Conservation (phyloP, 306 rosid genomes). For the Casuarina cunninghamiana region DNA sequence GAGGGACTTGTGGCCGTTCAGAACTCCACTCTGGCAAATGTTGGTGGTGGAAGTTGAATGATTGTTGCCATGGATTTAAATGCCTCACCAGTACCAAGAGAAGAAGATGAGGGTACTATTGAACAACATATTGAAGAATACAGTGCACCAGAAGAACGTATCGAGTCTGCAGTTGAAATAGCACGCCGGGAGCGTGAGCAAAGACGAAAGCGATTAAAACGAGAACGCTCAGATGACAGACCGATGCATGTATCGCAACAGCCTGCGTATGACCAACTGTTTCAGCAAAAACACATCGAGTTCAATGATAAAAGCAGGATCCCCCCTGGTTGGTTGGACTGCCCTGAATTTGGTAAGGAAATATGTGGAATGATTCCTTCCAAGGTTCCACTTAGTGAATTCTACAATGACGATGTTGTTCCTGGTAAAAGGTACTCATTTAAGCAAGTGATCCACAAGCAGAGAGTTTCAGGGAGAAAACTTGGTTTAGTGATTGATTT, state of each 20-base stretch:
- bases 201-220: slow-evolving; percentile 74
- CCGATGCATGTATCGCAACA: slow-evolving; percentile 61
- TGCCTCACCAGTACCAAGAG: slow-evolving; percentile 83
- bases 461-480: slow-evolving; percentile 87
- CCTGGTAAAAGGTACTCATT: slow-evolving; percentile 99
- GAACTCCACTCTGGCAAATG: slow-evolving; percentile 40
- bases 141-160: slow-evolving; percentile 67
- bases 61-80: slow-evolving; percentile 95
- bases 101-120: slow-evolving; percentile 83
- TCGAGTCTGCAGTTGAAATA: slow-evolving; percentile 74
- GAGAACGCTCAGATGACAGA: slow-evolving; percentile 86
- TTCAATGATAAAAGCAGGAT: slow-evolving; percentile 71
- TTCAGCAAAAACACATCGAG: slow-evolving; percentile 55
- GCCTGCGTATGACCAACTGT: slow-evolving; percentile 56
- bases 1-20: slow-evolving; percentile 24
- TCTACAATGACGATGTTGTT: slow-evolving; percentile 65
- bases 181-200: slow-evolving; percentile 99
- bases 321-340: slow-evolving; percentile 98
- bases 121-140: slow-evolving; percentile 60
- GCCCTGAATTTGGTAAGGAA: slow-evolving; percentile 84
- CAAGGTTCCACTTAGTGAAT: slow-evolving; percentile 93
- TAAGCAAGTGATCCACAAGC: slow-evolving; percentile 94
- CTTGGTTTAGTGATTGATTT: slow-evolving; percentile 98
- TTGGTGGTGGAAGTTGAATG: slow-evolving; percentile 65
- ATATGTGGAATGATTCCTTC: slow-evolving; percentile 86